Evolutionary conservation across 306 rosid species (phyloP).

Genomic region (Quercus ilex): DNA sequence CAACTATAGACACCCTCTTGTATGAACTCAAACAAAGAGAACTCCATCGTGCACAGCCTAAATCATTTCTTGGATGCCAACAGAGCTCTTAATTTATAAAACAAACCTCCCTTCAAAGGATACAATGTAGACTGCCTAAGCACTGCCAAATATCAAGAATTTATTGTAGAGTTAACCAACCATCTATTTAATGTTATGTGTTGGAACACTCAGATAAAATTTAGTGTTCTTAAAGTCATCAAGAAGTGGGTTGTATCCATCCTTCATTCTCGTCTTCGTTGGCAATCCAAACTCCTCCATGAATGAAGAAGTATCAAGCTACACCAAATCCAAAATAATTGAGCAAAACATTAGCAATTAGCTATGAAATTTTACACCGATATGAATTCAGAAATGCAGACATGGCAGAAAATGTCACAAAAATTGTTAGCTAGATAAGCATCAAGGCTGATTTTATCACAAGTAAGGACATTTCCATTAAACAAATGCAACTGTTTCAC

Average conservation of each 20-base stretch:
- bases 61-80: not conserved
- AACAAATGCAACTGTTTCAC: not conserved
- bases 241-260: slow-evolving; percentile 87
- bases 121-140: not conserved
- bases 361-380: not conserved
- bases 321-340: slow-evolving; percentile 23
- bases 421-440: not conserved
- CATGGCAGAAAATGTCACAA: not conserved
- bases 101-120: not conserved
- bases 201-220: slow-evolving; percentile 84
- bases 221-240: slow-evolving; percentile 95
- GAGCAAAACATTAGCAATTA: not conserved
- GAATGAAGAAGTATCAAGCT: slow-evolving; percentile 95
- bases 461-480: not conserved
- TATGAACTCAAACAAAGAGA: not conserved
- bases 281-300: slow-evolving; percentile 98
- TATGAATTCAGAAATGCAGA: not conserved
- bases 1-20: not conserved
- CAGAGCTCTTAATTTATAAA: not conserved
- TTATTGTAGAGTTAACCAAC: not conserved
- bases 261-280: slow-evolving; percentile 80
- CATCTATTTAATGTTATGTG: slow-evolving; percentile 64
- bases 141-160: not conserved
- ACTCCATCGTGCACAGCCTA: not conserved
- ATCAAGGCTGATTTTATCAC: not conserved